Conservation (phyloP, 768 basidiomycete genomes). For the Mrakia gelida region DNA sequence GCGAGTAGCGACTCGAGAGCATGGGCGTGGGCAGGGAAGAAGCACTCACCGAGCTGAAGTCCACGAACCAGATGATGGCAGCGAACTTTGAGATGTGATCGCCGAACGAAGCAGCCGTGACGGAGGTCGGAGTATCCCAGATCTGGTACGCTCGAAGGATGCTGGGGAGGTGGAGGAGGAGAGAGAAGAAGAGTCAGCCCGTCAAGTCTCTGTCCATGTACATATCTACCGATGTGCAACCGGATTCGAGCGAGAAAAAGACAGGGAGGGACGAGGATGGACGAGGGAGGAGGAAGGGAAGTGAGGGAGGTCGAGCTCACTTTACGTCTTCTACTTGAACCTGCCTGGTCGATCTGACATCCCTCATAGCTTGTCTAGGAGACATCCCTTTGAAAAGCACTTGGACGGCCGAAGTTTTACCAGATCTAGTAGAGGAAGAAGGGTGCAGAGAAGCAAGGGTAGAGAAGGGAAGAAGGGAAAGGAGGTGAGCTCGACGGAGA, state of each 20-base stretch:
- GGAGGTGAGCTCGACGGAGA: slow-evolving; percentile 1
- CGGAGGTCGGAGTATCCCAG: slow-evolving; percentile 10
- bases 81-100: neutral
- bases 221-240: too few relatives aligned
- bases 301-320: neutral
- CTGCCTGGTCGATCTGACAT: slow-evolving; percentile 10
- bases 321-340: slow-evolving; percentile 4
- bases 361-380: neutral
- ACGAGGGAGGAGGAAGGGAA: neutral
- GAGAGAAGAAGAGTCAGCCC: neutral
- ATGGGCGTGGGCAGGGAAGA: too few relatives aligned
- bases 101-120: neutral
- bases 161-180: neutral
- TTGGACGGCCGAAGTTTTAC: neutral
- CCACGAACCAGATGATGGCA: slow-evolving; percentile 15
- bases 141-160: slow-evolving; percentile 10
- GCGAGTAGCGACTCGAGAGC: neutral
- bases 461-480: neutral
- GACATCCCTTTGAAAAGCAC: slow-evolving; percentile 4
- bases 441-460: too few relatives aligned
- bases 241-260: neutral
- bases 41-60: slow-evolving; percentile 10
- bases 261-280: neutral
- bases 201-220: too few relatives aligned
- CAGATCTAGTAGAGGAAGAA: neutral